phyloP scores from a whole-genome alignment of 2,329 filamentous ascomycete species.

The Fusarium sp. region DNA sequence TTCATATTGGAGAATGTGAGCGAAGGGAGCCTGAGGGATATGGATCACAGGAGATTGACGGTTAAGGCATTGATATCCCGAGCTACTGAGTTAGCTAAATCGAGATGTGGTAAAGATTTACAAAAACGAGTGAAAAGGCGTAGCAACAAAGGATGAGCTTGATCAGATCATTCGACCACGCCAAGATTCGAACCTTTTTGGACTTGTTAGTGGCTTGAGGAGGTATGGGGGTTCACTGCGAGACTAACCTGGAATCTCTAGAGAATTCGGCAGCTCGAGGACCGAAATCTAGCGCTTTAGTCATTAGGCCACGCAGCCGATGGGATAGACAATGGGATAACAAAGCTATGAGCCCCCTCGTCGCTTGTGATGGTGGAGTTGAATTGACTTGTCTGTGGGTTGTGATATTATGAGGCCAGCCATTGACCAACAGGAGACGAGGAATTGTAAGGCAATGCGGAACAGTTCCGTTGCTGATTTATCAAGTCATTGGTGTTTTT shows the following conservation, averaged over 20 bases:
- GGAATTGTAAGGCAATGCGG: constrained; percentile 9
- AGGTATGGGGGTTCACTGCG: neutral
- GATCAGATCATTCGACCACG: constrained; percentile 37
- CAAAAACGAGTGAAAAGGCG: neutral
- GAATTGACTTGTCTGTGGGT: neutral
- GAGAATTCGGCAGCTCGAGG: constrained; percentile 20
- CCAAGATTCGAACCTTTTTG: constrained; percentile 41
- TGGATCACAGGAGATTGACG: neutral
- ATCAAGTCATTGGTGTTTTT: neutral
- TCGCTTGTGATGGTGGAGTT: constrained; percentile 13
- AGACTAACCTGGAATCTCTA: constrained; percentile 41
- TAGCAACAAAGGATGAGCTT: constrained; percentile 8
- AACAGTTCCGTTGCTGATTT: constrained; percentile 13
- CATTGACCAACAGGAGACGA: constrained; percentile 10
- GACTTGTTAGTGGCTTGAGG: constrained; percentile 6
- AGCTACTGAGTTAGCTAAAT: neutral
- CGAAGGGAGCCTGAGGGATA: neutral
- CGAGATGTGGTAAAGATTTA: neutral
- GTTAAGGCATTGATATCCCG: neutral
- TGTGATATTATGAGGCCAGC: constrained; percentile 3
- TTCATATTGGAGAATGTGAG: constrained; percentile 40
- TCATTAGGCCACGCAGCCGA: constrained; percentile 42
- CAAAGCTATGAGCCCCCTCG: constrained; percentile 7
- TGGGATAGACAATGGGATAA: neutral
- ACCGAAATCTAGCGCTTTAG: constrained; percentile 43